A percentile compares a stretch with the other conserved stretches of the same genome.
Conservation (phyloP, 345 rosid species). For the Carallia brachiata region DNA sequence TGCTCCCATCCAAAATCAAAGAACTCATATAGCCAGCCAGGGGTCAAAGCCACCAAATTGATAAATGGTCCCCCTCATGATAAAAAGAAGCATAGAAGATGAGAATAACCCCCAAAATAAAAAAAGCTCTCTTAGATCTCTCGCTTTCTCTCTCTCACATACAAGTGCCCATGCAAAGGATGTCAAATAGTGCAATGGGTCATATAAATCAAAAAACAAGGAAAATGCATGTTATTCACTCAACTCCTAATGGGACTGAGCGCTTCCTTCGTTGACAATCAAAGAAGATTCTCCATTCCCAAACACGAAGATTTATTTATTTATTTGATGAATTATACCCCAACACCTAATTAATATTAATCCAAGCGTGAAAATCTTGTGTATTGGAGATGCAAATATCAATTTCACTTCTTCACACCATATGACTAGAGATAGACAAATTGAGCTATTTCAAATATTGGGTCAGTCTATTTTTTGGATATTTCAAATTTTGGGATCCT, state of each 20-base stretch:
- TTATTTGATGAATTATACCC: neutral
- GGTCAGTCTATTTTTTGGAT: too few species aligned
- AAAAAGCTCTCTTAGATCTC: neutral
- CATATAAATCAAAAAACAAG: slow-evolving; percentile 12
- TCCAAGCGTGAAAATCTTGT: slow-evolving; percentile 15
- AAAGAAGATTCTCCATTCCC: slow-evolving; percentile 44
- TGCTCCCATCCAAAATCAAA: slow-evolving; percentile 18
- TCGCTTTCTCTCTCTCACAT: neutral
- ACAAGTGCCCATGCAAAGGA: slow-evolving; percentile 16
- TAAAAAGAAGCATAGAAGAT: slow-evolving; percentile 21
- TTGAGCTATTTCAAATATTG: too few species aligned
- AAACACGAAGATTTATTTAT: too few species aligned
- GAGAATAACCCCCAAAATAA: slow-evolving; percentile 1
- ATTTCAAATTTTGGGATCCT: too few species aligned
- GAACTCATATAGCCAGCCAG: neutral
- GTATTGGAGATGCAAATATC: neutral
- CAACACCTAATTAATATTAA: slow-evolving; percentile 21
- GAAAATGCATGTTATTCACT: slow-evolving; percentile 19
- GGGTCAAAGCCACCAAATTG: slow-evolving; percentile 23
- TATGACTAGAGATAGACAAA: neutral
- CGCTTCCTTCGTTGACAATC: slow-evolving; percentile 83
- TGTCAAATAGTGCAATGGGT: slow-evolving; percentile 21
- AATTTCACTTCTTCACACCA: neutral
- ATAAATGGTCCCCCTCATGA: slow-evolving; percentile 20
- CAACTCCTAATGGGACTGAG: slow-evolving; percentile 47